A percentile compares a stretch with the other conserved stretches of the same genome.
Conservation (phyloP, 371 early-diverging fungal genomes). For the Lichtheimia ramosa region DNA sequence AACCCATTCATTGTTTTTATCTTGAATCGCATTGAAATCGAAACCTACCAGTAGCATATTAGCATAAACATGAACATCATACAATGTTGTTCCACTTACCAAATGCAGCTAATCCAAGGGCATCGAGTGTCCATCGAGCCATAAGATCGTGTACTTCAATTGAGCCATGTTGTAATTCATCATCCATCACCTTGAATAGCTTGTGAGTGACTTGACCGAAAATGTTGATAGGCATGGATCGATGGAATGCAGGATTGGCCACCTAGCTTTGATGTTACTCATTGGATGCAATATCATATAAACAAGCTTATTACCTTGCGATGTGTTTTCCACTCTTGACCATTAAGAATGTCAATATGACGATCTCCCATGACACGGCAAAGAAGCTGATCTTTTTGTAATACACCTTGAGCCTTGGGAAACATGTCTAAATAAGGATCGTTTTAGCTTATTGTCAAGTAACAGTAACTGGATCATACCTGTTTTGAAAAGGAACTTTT, state of each 20-base stretch:
- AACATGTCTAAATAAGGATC: too few relatives aligned
- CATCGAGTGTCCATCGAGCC: conserved; percentile 33
- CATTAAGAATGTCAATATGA: conserved; percentile 33
- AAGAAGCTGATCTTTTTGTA: neutral
- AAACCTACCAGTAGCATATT: neutral
- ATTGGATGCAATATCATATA: neutral
- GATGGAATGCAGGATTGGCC: conserved; percentile 39
- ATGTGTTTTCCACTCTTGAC: conserved; percentile 37
- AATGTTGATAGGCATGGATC: conserved; percentile 28
- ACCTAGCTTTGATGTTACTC: conserved; percentile 12
- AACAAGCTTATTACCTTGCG: conserved; percentile 23
- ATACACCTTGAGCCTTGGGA: too few relatives aligned
- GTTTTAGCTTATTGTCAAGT: too few relatives aligned
- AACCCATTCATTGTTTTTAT: conserved; percentile 10
- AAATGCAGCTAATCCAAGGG: conserved; percentile 39
- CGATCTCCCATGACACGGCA: conserved; percentile 24
- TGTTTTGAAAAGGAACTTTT: conserved; percentile 16
- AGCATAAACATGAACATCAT: too few relatives aligned
- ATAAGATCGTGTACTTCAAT: conserved; percentile 11
- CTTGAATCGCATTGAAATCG: conserved; percentile 12
- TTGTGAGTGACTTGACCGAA: conserved; percentile 22
- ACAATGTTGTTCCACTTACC: neutral
- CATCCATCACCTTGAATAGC: conserved; percentile 22
- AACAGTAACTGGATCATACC: conserved; percentile 8
- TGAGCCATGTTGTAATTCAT: neutral